Percentiles rank a stretch among this genome's conserved stretches.
Conservation (phyloP, 257 asterid species). For the Ehretia macrophylla region DNA sequence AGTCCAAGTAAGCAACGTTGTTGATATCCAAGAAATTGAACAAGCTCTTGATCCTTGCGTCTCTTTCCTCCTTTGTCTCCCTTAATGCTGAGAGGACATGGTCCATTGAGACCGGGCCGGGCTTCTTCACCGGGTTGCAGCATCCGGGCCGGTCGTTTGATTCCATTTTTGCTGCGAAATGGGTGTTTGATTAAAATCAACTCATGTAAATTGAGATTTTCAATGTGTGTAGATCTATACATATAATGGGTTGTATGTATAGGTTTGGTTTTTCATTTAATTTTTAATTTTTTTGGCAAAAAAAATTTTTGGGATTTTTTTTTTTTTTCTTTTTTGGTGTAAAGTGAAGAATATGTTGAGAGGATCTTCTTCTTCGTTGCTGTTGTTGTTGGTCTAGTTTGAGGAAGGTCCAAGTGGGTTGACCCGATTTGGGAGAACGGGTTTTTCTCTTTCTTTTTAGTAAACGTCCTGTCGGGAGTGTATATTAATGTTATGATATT, state of each 20-base stretch:
- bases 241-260: neutral
- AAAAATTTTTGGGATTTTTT: too few species aligned
- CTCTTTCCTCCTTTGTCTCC: slow-evolving; percentile 84
- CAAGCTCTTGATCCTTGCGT: slow-evolving; percentile 60
- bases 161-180: neutral
- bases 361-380: slow-evolving; percentile 24
- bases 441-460: slow-evolving; percentile 5
- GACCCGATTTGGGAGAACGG: slow-evolving; percentile 27
- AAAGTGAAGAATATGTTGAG: slow-evolving; percentile 16
- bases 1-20: slow-evolving; percentile 74
- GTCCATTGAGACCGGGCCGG: slow-evolving; percentile 84
- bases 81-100: slow-evolving; percentile 80
- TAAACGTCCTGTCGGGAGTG: too few species aligned
- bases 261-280: neutral
- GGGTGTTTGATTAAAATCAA: neutral
- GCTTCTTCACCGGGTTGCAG: slow-evolving; percentile 77
- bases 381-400: neutral
- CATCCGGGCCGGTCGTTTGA: slow-evolving; percentile 48
- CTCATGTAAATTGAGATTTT: neutral
- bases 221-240: neutral
- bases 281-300: neutral
- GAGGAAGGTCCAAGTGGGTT: slow-evolving; percentile 20
- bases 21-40: slow-evolving; percentile 73
- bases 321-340: neutral
- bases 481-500: too few species aligned